Evolutionary conservation across 306 rosid genomes (phyloP).

Genomic region (Canavalia ensiformis): DNA sequence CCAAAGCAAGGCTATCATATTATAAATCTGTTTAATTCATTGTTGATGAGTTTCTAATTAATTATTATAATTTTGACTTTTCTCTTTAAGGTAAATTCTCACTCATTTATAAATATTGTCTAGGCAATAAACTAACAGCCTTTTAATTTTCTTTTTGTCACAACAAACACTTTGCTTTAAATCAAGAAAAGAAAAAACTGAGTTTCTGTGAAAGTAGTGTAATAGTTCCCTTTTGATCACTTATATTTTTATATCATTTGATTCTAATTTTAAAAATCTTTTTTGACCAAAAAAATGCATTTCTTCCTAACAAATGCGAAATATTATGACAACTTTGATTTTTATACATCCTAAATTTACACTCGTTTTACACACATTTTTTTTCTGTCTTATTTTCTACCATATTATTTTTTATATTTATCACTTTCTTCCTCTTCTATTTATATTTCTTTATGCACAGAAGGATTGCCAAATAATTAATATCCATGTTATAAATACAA

Average conservation of each 20-base stretch:
- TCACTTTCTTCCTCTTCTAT: background rate
- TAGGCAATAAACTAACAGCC: too few relatives aligned
- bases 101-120: too few relatives aligned
- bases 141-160: too few relatives aligned
- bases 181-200: background rate
- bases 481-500: background rate
- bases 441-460: background rate
- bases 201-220: too few relatives aligned
- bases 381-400: background rate
- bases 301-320: background rate
- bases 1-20: too few relatives aligned
- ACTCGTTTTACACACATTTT: background rate
- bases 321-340: background rate
- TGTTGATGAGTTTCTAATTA: background rate
- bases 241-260: background rate
- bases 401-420: background rate
- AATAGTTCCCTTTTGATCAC: background rate
- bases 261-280: too few relatives aligned
- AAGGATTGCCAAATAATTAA: too few relatives aligned
- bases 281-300: background rate
- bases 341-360: too few relatives aligned
- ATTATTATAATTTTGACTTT: background rate
- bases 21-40: too few relatives aligned
- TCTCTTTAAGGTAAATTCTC: background rate
- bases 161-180: too few relatives aligned